Evolutionary conservation across 2,329 filamentous ascomycete genomes (phyloP).

Genomic region (Kalmusia sp.): DNA sequence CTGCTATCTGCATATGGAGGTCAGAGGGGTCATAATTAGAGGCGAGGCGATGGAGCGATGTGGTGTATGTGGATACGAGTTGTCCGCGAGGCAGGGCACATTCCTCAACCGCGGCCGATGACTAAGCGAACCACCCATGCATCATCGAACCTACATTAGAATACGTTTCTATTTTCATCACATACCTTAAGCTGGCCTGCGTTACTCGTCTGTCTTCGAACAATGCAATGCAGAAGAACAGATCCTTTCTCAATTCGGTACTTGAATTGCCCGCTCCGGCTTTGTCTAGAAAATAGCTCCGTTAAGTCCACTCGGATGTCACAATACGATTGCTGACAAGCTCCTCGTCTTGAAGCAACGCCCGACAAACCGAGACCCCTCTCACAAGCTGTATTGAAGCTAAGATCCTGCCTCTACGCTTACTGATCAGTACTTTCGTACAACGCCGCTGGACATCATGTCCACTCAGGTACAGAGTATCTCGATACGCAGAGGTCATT

Average conservation of each 20-base stretch:
- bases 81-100: too few relatives aligned
- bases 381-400: neutral
- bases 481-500: too few relatives aligned
- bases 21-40: too few relatives aligned
- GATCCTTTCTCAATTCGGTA: neutral
- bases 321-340: neutral
- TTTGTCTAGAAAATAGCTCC: neutral
- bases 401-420: neutral
- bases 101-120: too few relatives aligned
- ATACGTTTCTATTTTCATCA: too few relatives aligned
- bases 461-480: neutral
- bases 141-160: too few relatives aligned
- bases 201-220: too few relatives aligned
- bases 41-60: too few relatives aligned
- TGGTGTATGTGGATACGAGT: too few relatives aligned
- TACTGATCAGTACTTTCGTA: neutral
- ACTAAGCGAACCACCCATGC: too few relatives aligned
- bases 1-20: too few relatives aligned
- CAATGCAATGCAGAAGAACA: neutral
- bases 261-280: neutral
- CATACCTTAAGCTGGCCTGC: too few relatives aligned
- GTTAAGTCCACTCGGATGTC: constrained; percentile 1
- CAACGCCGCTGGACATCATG: neutral
- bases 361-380: neutral
- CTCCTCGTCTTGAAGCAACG: neutral